Base-by-base conservation (phyloP, 176 grass and related monocot genomes). In the Avena sativa region DNA sequence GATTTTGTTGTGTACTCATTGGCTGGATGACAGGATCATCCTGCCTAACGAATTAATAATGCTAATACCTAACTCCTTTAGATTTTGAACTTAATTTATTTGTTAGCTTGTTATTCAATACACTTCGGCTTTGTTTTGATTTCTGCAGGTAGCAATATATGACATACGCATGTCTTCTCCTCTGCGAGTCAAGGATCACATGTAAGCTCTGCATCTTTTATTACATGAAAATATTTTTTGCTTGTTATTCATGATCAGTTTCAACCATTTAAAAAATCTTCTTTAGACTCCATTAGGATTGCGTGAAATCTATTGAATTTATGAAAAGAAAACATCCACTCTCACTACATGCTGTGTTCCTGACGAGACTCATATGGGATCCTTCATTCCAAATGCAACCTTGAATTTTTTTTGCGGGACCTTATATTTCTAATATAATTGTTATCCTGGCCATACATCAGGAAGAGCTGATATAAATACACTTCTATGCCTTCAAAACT, bases 101-200 rank as follows among this genome's bases (percentile, higher is more conserved):
- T 0, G 12, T 56, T 34, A 74, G 44, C 71, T 74, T 74, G n/a
- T 26, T 48, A 75, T 65, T 66, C 60, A 75, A 14, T 84, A 79
- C 21, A 38, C 68, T 71, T 77, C 13, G 63, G 64, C 26, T 56
- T 1, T 25, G 40, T 78, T 83, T 74, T 40, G 23, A 70, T 87
- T 71, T 83, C 67, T 95, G 87, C 82, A 98, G 96, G 79, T 98
- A 89, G 87, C 92, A 34, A 94, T 98, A 84, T 94, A 94, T 91
- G 96, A 98, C 76, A 76, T 98, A 74, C 93, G 91, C 14, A 95
- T 94, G 96, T 92, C 92, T 83, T 91, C 93, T 81, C 96, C 96
- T 79, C 55, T 98, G 63, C 52, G 90, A 82, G 79, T 98, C 86
- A 98, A 98, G 83, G 93, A 98, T 94, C 96, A 98, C 88, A 95